phyloP scores from a whole-genome alignment of 306 rosid species.

The Hippophae tibetana region DNA sequence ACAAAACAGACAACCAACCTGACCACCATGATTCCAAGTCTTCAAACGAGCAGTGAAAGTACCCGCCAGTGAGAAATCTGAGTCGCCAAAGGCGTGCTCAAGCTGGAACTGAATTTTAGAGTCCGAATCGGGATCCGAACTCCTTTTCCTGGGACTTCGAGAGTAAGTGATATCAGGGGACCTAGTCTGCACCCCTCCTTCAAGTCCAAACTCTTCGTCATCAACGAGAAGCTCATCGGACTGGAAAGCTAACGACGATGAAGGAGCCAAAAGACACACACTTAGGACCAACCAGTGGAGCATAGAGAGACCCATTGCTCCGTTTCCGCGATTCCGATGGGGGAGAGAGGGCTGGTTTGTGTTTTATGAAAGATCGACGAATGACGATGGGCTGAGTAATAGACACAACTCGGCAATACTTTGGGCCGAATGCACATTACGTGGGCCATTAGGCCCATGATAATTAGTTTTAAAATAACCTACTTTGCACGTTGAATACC shows the following conservation, averaged over 20 bases:
- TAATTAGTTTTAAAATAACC: no score
- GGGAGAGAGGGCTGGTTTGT: neutral
- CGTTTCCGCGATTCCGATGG: neutral
- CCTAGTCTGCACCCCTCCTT: conserved; percentile 47
- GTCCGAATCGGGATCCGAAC: conserved; percentile 62
- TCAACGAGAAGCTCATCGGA: conserved; percentile 89
- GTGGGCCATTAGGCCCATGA: no score
- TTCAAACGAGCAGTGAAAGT: conserved; percentile 89
- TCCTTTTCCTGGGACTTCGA: conserved; percentile 44
- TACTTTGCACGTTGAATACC: no score
- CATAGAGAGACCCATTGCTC: conserved; percentile 16
- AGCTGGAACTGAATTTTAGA: conserved; percentile 87
- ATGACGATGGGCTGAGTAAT: neutral
- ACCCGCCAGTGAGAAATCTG: conserved; percentile 68
- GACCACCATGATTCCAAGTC: conserved; percentile 80
- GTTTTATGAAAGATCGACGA: neutral
- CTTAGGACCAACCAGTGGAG: conserved; percentile 8
- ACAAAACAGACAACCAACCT: conserved; percentile 34
- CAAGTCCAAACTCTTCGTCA: conserved; percentile 83
- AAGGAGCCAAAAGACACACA: conserved; percentile 25
- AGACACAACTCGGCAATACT: no score
- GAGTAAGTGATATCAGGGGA: conserved; percentile 26
- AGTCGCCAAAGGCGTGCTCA: conserved; percentile 84
- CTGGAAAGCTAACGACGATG: conserved; percentile 48
- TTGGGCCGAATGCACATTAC: no score